Percentiles rank a stretch among this genome's conserved stretches.
Conservation (phyloP, 2,329 filamentous ascomycete species). For the Verticillium klebahnii region DNA sequence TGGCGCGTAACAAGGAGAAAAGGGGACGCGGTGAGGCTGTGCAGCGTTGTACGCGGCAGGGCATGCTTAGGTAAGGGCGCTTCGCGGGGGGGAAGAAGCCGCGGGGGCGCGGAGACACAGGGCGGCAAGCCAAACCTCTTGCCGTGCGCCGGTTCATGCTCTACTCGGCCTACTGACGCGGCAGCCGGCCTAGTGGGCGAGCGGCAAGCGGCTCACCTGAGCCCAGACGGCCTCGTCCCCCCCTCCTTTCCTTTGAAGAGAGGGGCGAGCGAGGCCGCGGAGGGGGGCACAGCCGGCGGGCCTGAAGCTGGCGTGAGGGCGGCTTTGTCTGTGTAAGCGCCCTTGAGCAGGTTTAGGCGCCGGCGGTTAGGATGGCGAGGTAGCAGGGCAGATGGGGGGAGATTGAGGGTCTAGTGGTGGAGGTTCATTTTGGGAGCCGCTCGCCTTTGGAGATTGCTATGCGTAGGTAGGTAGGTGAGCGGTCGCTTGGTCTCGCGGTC, state of each 20-base stretch:
- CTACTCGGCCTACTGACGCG: background rate
- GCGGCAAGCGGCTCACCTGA: background rate
- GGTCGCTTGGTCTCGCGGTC: background rate
- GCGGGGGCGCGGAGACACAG: background rate
- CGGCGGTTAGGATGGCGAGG: slow-evolving; percentile 11
- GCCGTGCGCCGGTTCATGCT: background rate
- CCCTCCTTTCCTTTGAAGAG: background rate
- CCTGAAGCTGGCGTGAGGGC: background rate
- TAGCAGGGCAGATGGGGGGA: background rate
- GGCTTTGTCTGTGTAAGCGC: slow-evolving; percentile 10
- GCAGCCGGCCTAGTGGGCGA: background rate
- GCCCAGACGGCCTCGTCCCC: too few species aligned
- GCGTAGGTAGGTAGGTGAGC: background rate
- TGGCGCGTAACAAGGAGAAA: background rate
- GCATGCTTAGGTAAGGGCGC: background rate
- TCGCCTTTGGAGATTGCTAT: background rate
- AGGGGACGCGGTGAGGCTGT: background rate
- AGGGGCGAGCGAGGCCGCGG: background rate
- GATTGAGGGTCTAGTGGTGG: background rate
- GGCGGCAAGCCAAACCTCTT: background rate
- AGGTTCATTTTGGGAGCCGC: background rate
- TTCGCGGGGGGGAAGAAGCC: background rate
- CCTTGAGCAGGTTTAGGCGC: slow-evolving; percentile 7
- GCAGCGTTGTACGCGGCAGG: background rate
- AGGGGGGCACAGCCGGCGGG: slow-evolving; percentile 1